Base-by-base conservation (phyloP, 495 filamentous ascomycete species). In the Penicillium paradoxum region DNA sequence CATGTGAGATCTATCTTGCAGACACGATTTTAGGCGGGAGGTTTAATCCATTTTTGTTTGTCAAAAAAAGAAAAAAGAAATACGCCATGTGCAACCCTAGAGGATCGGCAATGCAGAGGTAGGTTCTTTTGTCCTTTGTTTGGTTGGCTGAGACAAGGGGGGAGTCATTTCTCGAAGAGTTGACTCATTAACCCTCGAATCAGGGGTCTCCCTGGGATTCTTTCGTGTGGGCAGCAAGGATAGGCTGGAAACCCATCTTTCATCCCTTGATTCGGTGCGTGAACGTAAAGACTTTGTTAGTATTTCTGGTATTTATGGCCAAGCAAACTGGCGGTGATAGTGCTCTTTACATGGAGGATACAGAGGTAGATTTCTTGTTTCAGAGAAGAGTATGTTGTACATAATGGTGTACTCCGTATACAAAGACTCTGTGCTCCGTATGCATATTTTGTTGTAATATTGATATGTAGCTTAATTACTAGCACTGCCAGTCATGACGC, bases 261-360 rank as follows among this genome's bases (percentile, higher is more conserved):
- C 41, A 65, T 59, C 59, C 62, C 62, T 65, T 54, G 45, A 32
- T 42, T 61, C 58, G 58, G 62, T 64, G 62, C 62, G 62, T 64
- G 62, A 64, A 37, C 62, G 40, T 62, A 64, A 48, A 22, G 15
- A 15, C 22, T 22, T 29, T 44, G 21, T 48, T 7, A 29, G 45
- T 41, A 38, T 52, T 41, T 39, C 5, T 15, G 27, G 50, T 49
- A 53, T 58, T 54, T 15, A 32, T 37, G 29, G 49, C 34, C 43
- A 39, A 40, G 33, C 36, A 24, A 39, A 51, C 17, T 27, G 25
- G 38, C 27, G 21, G 32, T 51, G 33, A 30, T 15, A 11, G 21
- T 53, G 29, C 29, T 47, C 9, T 33, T 45, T 38, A 42, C 49
- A 25, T 34, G 33, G 19, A 24, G 6, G 7, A 30, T 38, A 45